A percentile compares a stretch with the other conserved stretches of the same genome.
These are phyloP conservation scores for Acidomyces sp. DNA, from an alignment of 495 filamentous ascomycete genomes.

Conservation along the genomic window DNA sequence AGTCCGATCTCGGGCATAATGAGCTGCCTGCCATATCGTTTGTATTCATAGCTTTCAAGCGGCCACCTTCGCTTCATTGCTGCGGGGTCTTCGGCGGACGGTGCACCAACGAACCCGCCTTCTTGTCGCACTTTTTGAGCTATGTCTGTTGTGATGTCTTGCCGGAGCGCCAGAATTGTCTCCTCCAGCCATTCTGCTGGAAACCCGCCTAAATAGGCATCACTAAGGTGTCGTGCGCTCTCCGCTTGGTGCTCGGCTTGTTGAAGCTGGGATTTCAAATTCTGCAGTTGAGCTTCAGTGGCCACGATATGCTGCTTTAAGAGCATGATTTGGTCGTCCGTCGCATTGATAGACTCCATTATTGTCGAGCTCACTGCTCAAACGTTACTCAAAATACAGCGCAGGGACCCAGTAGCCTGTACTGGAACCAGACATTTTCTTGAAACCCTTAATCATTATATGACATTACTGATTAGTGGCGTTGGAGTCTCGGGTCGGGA, in stretches of 20 bases:
- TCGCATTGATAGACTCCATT: not conserved
- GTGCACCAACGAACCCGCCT: not conserved
- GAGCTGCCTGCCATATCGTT: conserved; percentile 82
- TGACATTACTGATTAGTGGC: too few relatives aligned
- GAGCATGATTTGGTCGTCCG: conserved; percentile 2
- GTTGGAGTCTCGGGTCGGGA: too few relatives aligned
- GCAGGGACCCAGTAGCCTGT: too few relatives aligned
- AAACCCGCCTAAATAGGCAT: conserved; percentile 21
- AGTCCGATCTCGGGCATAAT: conserved; percentile 78
- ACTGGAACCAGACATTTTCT: too few relatives aligned
- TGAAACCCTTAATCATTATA: too few relatives aligned
- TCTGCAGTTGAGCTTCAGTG: conserved; percentile 22
- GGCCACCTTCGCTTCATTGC: conserved; percentile 40
- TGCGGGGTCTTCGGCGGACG: not conserved
- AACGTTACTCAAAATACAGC: too few relatives aligned
- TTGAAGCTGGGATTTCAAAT: conserved; percentile 21
- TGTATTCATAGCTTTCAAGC: conserved; percentile 54
- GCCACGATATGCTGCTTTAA: conserved; percentile 23
- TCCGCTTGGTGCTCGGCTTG: conserved; percentile 21
- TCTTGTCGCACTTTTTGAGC: not conserved
- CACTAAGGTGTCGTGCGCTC: conserved; percentile 1
- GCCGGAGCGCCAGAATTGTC: conserved; percentile 16
- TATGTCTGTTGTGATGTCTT: conserved; percentile 1
- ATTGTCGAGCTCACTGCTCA: too few relatives aligned
- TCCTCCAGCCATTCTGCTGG: conserved; percentile 22